Base-by-base conservation (phyloP, 208 protist genomes). In the Trypanosoma mega region DNA sequence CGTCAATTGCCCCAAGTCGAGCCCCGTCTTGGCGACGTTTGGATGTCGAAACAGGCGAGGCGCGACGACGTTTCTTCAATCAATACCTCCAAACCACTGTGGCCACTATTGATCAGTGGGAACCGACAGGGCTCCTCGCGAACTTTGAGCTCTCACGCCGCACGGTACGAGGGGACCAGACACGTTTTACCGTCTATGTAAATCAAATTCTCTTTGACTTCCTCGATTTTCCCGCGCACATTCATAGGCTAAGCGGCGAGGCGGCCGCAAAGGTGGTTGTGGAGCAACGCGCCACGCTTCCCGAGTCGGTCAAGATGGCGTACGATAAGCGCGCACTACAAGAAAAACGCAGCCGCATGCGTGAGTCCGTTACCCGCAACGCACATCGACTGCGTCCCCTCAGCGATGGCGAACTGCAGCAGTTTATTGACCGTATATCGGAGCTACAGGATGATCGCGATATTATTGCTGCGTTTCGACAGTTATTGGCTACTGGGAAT, bases 191-290 rank as follows among this genome's bases (percentile, higher is more conserved):
- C 20, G 62, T 68, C 2, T 62, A 59, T 18, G 43, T 68, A 6
- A 68, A 68, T 31, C 52, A 68, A 34, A 49, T 68, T 11, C 45
- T 68, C 18, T 68, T 68, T 36, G 62, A 58, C 8, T 68, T 68
- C 39, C 54, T 68, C 44, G 33, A 49, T 43, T 60, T 68, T 20
- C 9, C 52, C 0, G 4, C 31, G 33, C 62, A 68, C 8, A 41
- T 68, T 24, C 27, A 54, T 33, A 34, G 47, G 20, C 18, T 59
- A 2, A 68, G 62, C 31, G 62, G 62, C 16, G 62, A 68, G 33
- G 62, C 29, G 33, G 62, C 51, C 2, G 54, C 54, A n/a, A 51
- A 59, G 27, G 62, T 26, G 2, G 36, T 68, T 0, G 62, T 44
- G 24, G 51, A 61, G 37, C 62, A 68, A 9, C 62, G 54, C 14